Evolutionary conservation across 1,284 basidiomycete genomes (phyloP).

Genomic region (Coniferiporia sulphurascens): DNA sequence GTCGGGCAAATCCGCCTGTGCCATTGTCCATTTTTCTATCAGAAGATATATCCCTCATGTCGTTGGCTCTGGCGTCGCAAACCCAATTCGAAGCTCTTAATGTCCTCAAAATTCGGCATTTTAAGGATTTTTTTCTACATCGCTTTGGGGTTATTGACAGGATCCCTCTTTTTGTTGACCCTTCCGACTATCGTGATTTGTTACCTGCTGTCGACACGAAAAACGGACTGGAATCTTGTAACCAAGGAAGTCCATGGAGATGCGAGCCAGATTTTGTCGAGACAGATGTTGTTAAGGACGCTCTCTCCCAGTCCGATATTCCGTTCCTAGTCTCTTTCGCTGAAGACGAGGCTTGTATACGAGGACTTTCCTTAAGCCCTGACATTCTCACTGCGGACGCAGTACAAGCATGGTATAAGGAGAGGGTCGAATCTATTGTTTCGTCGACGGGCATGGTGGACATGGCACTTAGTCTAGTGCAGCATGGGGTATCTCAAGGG

Average conservation of each 20-base stretch:
- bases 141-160: constrained; percentile 67
- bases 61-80: constrained; percentile 61
- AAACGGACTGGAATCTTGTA: constrained; percentile 39
- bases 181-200: constrained; percentile 55
- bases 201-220: constrained; percentile 57
- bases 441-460: constrained; percentile 71
- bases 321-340: constrained; percentile 6
- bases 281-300: constrained; percentile 32
- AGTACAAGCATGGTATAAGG: constrained; percentile 71
- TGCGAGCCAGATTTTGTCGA: constrained; percentile 54
- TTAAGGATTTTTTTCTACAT: constrained; percentile 54
- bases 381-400: constrained; percentile 28
- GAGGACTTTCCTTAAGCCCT: not conserved
- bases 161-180: constrained; percentile 69
- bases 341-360: constrained; percentile 2
- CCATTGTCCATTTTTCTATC: constrained; percentile 62
- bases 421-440: constrained; percentile 59
- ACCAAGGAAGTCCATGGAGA: constrained; percentile 40
- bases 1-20: not conserved
- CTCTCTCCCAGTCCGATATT: constrained; percentile 28
- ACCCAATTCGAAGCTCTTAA: constrained; percentile 55
- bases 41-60: constrained; percentile 51
- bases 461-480: constrained; percentile 71
- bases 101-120: constrained; percentile 56
- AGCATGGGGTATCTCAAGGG: constrained; percentile 80